Evolutionary conservation across 495 filamentous ascomycete species (phyloP).

Genomic region (Recurvomyces mirabilis): DNA sequence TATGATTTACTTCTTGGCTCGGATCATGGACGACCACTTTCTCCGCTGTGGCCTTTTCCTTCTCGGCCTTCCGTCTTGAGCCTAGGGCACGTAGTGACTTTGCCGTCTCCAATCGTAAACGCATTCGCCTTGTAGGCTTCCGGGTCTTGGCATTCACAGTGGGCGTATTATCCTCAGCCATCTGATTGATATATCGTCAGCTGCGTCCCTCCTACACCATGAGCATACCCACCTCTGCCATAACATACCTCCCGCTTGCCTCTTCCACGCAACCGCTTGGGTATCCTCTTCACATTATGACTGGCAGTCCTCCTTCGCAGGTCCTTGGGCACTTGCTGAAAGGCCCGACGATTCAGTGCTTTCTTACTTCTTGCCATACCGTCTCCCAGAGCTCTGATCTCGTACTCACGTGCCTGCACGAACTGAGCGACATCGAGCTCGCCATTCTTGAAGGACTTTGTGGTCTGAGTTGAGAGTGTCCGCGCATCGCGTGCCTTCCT

Average conservation of each 20-base stretch:
- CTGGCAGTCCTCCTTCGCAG: slow-evolving; percentile 80
- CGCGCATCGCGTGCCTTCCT: slow-evolving; percentile 44
- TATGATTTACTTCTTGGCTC: background rate
- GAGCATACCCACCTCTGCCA: background rate
- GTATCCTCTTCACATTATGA: slow-evolving; percentile 90
- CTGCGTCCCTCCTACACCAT: background rate
- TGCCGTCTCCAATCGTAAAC: slow-evolving; percentile 72
- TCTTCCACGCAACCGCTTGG: slow-evolving; percentile 57
- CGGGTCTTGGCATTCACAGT: slow-evolving; percentile 55
- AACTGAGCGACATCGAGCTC: slow-evolving; percentile 74
- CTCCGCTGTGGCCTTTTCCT: slow-evolving; percentile 21
- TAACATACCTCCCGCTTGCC: slow-evolving; percentile 56
- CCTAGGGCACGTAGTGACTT: slow-evolving; percentile 59
- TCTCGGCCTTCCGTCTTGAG: slow-evolving; percentile 45
- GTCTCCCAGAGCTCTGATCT: slow-evolving; percentile 72
- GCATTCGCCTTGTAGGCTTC: slow-evolving; percentile 58
- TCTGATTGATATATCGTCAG: slow-evolving; percentile 31
- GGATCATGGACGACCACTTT: slow-evolving; percentile 7
- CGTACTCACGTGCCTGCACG: slow-evolving; percentile 68
- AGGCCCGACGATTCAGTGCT: slow-evolving; percentile 59
- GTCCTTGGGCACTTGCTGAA: slow-evolving; percentile 76
- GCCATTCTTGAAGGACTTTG: slow-evolving; percentile 62
- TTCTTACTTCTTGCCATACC: slow-evolving; percentile 65
- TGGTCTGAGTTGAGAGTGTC: slow-evolving; percentile 58
- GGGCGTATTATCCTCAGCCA: slow-evolving; percentile 86